These are phyloP conservation scores for Leccinum rimulosum DNA, from an alignment of 768 basidiomycete genomes.

Conservation along the genomic window DNA sequence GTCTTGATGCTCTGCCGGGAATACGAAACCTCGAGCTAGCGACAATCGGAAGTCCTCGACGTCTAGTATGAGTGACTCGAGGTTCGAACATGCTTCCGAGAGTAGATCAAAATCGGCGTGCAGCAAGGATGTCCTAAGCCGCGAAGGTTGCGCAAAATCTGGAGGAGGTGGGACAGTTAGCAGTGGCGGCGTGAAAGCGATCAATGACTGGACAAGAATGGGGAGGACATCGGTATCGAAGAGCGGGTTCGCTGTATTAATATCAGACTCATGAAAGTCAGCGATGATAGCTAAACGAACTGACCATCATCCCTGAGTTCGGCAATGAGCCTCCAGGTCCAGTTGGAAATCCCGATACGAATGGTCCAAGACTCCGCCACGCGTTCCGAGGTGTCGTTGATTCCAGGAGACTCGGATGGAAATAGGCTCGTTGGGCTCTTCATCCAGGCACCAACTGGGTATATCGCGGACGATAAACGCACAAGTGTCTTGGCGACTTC, in stretches of 20 bases:
- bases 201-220: slow-evolving; percentile 55
- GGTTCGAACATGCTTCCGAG: slow-evolving; percentile 69
- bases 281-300: slow-evolving; percentile 14
- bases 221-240: slow-evolving; percentile 65
- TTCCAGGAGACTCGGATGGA: slow-evolving; percentile 17
- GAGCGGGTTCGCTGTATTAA: slow-evolving; percentile 46
- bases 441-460: slow-evolving; percentile 72
- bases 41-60: slow-evolving; percentile 72
- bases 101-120: slow-evolving; percentile 69
- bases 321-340: slow-evolving; percentile 76
- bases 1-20: slow-evolving; percentile 54
- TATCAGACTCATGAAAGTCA: slow-evolving; percentile 1
- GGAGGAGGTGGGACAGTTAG: slow-evolving; percentile 35
- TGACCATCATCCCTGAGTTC: slow-evolving; percentile 73
- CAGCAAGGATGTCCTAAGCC: slow-evolving; percentile 46
- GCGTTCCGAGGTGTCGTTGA: slow-evolving; percentile 23
- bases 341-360: slow-evolving; percentile 62
- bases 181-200: slow-evolving; percentile 59
- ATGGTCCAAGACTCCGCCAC: slow-evolving; percentile 61
- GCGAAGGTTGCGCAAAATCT: slow-evolving; percentile 39
- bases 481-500: slow-evolving; percentile 70
- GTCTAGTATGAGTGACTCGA: slow-evolving; percentile 78
- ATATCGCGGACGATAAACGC: slow-evolving; percentile 63
- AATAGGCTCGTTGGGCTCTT: slow-evolving; percentile 22
- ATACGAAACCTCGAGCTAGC: slow-evolving; percentile 62